Base-by-base conservation (phyloP, 1,284 basidiomycete genomes). In the Pseudozyma hubeiensis region DNA sequence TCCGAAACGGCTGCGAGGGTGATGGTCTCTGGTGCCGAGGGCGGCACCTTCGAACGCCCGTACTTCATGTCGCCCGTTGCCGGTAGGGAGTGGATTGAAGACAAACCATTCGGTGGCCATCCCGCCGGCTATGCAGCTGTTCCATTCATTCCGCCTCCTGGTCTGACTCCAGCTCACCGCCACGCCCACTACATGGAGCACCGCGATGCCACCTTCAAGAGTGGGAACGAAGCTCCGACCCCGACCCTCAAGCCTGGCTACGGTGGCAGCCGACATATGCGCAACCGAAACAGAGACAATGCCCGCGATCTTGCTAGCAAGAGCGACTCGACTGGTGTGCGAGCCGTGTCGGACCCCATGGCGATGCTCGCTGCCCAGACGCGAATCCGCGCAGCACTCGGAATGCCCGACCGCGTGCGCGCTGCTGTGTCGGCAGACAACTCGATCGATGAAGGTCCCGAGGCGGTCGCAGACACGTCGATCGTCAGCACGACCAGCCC, bases 351-450 rank as follows among this genome's bases (percentile, higher is more conserved):
- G 16, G 69, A 72, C 30, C 69, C 69, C 0, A 52, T 62, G 33
- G 64, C 63, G 16, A 31, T 66, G 43, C 30, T 61, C 16, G 37
- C 34, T 4, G 64, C 64, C 4, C 58, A 62, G 13, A 31, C 41
- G 0, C 53, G 69, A 16, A 44, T 62, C 4, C 31, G 49, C 2
- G 59, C 66, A 14, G 59, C 69, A 0, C 41, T 50, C 1, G 55
- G 50, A 5, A 30, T 48, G 24, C 41, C 34, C 16, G 51, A 45
- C 2, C 34, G 59, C 7, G 63, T 62, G 5, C 60, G 69, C 8
- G 58, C 51, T 0, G 69, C 69, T 40, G 56, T 72, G 1, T 64
- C 59, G 14, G 69, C 60, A 2, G 69, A 72, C n/a, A 66, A 67
- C 51, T 64, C 64, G 45, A 33, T 64, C 37, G 60, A 57, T 13